Percentiles rank a stretch among this genome's conserved stretches.
Evolutionary conservation across 768 basidiomycete genomes (phyloP).

Genomic region (Lentinula sp.): DNA sequence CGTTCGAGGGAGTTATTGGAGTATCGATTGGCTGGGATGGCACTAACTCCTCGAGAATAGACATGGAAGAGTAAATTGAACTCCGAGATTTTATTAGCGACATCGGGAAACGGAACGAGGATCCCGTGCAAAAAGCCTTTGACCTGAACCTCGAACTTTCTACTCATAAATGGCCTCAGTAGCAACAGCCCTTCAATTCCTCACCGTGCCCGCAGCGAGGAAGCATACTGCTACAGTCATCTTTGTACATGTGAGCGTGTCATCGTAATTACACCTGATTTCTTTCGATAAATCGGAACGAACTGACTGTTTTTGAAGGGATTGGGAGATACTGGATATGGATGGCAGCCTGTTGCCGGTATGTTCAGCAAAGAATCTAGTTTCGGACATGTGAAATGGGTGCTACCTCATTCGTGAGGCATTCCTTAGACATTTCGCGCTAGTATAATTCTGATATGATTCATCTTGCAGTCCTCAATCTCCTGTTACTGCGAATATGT

Average conservation of each 20-base stretch:
- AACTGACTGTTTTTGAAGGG: constrained; percentile 37
- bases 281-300: background rate
- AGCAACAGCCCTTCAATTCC: constrained; percentile 33
- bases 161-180: background rate
- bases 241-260: constrained; percentile 72
- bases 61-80: background rate
- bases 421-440: background rate
- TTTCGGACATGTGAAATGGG: constrained; percentile 80
- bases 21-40: background rate
- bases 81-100: background rate
- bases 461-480: constrained; percentile 36
- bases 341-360: constrained; percentile 74
- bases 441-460: background rate
- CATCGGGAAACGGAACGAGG: background rate
- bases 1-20: background rate
- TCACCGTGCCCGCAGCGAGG: constrained; percentile 46
- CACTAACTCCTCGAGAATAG: background rate
- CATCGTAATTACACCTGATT: constrained; percentile 4
- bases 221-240: constrained; percentile 85
- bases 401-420: constrained; percentile 77
- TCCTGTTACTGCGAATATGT: constrained; percentile 70
- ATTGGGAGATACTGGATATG: constrained; percentile 67
- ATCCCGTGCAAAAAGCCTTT: background rate
- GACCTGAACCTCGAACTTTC: background rate
- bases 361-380: constrained; percentile 49